Percentiles rank a stretch among this genome's conserved stretches.
These are phyloP conservation scores for Leccinum fuscescens DNA, from an alignment of 1,284 basidiomycete species.

Conservation along the genomic window DNA sequence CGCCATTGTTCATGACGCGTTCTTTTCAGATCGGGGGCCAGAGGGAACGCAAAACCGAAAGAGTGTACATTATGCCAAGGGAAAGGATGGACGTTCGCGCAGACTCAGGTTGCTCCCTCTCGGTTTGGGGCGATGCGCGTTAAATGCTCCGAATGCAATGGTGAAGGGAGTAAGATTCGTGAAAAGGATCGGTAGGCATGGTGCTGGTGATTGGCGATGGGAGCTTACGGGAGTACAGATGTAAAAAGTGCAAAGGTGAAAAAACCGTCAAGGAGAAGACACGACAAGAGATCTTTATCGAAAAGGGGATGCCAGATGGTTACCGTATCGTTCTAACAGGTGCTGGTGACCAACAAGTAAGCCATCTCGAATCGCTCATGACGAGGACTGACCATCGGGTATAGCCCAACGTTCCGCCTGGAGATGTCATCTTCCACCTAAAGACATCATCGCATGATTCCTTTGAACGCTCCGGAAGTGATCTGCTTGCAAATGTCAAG, in stretches of 20 bases:
- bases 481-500: constrained; percentile 72
- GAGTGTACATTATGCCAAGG: constrained; percentile 83
- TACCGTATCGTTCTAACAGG: constrained; percentile 86
- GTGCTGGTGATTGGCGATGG: neutral
- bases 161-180: constrained; percentile 75
- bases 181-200: constrained; percentile 80
- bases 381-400: constrained; percentile 13
- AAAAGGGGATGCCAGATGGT: constrained; percentile 85
- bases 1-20: constrained; percentile 9
- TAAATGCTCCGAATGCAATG: constrained; percentile 78
- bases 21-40: constrained; percentile 68
- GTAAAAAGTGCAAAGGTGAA: constrained; percentile 93
- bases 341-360: constrained; percentile 87
- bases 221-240: constrained; percentile 46
- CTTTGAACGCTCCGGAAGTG: constrained; percentile 79
- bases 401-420: constrained; percentile 78
- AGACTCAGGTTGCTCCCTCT: constrained; percentile 54
- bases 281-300: constrained; percentile 81
- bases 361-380: constrained; percentile 13
- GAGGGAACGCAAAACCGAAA: constrained; percentile 77
- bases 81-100: constrained; percentile 70
- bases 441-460: constrained; percentile 67
- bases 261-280: constrained; percentile 87
- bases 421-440: constrained; percentile 87
- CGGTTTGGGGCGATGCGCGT: constrained; percentile 51